Evolutionary conservation across 129 eudicot genomes (phyloP).

Genomic region (Lactuca saligna): DNA sequence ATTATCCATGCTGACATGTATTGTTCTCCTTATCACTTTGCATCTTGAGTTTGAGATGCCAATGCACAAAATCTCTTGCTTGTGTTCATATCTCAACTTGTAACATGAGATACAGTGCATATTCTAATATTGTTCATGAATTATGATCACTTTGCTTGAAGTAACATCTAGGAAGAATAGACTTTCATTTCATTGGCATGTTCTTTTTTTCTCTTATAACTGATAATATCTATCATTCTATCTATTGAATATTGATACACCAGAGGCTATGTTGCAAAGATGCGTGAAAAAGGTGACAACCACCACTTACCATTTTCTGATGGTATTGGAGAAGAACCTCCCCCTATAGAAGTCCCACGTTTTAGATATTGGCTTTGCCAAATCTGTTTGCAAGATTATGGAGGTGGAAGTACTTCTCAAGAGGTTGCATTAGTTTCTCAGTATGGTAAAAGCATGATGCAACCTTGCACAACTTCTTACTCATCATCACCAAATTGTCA

Average conservation of each 20-base stretch:
- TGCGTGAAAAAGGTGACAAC: conserved; percentile 50
- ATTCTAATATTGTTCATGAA: too few species aligned
- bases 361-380: conserved; percentile 67
- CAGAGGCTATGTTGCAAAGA: conserved; percentile 75
- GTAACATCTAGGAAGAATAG: neutral
- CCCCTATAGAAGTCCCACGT: conserved; percentile 54
- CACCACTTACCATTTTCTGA: conserved; percentile 44
- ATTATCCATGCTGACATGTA: neutral
- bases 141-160: neutral
- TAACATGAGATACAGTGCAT: neutral
- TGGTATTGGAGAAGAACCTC: conserved; percentile 35
- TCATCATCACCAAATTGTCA: neutral
- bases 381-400: conserved; percentile 32
- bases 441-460: conserved; percentile 21
- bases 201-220: neutral
- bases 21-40: neutral
- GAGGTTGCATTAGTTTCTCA: conserved; percentile 17
- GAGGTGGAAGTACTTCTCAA: conserved; percentile 21
- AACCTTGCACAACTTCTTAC: conserved; percentile 20
- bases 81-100: neutral
- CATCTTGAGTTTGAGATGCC: conserved; percentile 2
- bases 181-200: neutral
- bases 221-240: conserved; percentile 15
- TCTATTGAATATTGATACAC: too few species aligned
- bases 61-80: conserved; percentile 2